Evolutionary conservation across 2,329 filamentous ascomycete species (phyloP).

Genomic region (Nemania sp.): DNA sequence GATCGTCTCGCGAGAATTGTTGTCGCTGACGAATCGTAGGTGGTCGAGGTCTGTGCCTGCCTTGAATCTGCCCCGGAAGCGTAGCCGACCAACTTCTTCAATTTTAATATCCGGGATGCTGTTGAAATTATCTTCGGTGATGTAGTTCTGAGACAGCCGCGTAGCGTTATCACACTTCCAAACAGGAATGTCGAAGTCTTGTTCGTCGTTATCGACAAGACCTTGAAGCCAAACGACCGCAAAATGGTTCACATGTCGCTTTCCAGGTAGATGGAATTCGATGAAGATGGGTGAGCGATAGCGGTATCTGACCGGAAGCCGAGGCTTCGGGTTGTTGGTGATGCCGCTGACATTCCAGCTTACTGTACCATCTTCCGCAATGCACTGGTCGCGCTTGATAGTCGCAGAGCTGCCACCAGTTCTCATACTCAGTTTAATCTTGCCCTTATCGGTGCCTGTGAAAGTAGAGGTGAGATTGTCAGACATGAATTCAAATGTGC

Average conservation of each 20-base stretch:
- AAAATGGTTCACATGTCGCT: constrained; percentile 73
- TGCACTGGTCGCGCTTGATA: constrained; percentile 66
- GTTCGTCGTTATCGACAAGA: constrained; percentile 76
- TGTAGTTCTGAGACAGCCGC: constrained; percentile 87
- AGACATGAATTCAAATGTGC: constrained; percentile 86
- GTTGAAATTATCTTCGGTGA: constrained; percentile 75
- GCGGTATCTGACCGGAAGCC: constrained; percentile 85
- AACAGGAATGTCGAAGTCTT: constrained; percentile 82
- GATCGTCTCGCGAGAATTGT: constrained; percentile 87
- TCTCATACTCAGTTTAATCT: constrained; percentile 75
- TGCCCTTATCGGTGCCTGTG: constrained; percentile 58
- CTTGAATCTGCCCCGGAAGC: constrained; percentile 82
- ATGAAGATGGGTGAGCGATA: constrained; percentile 90
- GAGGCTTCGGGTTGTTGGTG: constrained; percentile 52
- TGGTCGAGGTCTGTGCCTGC: constrained; percentile 89
- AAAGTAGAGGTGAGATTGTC: constrained; percentile 67
- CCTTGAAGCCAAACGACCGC: constrained; percentile 86
- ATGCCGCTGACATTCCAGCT: constrained; percentile 53
- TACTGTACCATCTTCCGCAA: constrained; percentile 58
- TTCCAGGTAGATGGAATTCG: constrained; percentile 74
- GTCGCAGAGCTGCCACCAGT: constrained; percentile 83
- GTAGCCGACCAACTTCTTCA: constrained; percentile 77
- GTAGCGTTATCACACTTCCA: constrained; percentile 78
- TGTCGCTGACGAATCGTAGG: constrained; percentile 79
- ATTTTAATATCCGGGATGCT: constrained; percentile 74